These are phyloP conservation scores for Solanum chilense DNA, from an alignment of 257 asterid genomes.

Conservation along the genomic window DNA sequence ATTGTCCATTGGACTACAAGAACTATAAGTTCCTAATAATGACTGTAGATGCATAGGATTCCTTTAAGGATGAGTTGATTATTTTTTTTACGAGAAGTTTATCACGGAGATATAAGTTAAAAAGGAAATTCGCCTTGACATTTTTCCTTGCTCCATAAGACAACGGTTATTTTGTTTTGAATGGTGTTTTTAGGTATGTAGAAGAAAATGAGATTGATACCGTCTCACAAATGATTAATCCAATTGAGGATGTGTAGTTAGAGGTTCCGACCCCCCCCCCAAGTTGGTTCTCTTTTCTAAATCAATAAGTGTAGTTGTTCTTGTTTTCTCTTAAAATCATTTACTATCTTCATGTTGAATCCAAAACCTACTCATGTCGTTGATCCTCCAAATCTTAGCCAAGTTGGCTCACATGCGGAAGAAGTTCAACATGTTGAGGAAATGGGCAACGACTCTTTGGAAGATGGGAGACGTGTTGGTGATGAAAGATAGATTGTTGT, in stretches of 20 bases:
- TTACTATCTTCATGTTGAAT: constrained; percentile 12
- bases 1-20: constrained; percentile 69
- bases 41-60: constrained; percentile 80
- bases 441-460: constrained; percentile 20
- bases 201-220: constrained; percentile 46
- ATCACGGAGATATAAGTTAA: constrained; percentile 62
- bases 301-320: neutral
- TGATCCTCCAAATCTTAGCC: constrained; percentile 25
- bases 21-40: constrained; percentile 83
- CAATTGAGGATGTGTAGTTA: constrained; percentile 24
- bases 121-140: constrained; percentile 61
- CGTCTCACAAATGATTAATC: constrained; percentile 9
- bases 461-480: constrained; percentile 31
- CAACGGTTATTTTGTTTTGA: constrained; percentile 68
- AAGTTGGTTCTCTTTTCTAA: constrained; percentile 23
- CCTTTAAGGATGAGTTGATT: constrained; percentile 56
- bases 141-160: constrained; percentile 96
- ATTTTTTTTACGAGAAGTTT: constrained; percentile 79
- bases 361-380: constrained; percentile 50
- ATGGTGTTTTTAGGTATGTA: constrained; percentile 66
- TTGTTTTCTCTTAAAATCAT: neutral
- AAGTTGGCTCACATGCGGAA: constrained; percentile 26
- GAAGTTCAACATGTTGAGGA: constrained; percentile 38
- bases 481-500: constrained; percentile 24
- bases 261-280: constrained; percentile 5